phyloP scores from a whole-genome alignment of 2,329 filamentous ascomycete genomes.

The Neospermospora avenae region DNA sequence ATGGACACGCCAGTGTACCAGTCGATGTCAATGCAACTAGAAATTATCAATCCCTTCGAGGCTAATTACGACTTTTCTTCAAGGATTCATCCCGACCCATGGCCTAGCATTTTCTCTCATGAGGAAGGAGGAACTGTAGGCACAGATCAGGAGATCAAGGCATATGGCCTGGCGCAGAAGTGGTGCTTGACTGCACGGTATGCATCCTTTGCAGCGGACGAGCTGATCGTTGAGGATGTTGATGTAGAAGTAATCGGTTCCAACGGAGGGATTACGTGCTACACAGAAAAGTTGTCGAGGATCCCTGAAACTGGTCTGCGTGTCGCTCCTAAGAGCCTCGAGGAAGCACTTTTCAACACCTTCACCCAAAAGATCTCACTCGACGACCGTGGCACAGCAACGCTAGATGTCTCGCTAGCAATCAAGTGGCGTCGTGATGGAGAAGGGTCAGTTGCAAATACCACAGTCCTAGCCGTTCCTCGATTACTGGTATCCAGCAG shows the following conservation, averaged over 20 bases:
- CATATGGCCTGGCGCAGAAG: conserved; percentile 69
- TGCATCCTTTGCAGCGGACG: conserved; percentile 71
- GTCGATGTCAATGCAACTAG: conserved; percentile 63
- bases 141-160: conserved; percentile 35
- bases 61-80: conserved; percentile 86
- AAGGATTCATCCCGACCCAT: conserved; percentile 70
- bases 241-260: conserved; percentile 58
- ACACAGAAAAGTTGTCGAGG: conserved; percentile 39
- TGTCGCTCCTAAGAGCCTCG: conserved; percentile 64
- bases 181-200: conserved; percentile 75
- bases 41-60: conserved; percentile 81
- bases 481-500: conserved; percentile 75
- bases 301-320: conserved; percentile 41
- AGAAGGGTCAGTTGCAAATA: conserved; percentile 44
- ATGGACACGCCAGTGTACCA: conserved; percentile 78
- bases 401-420: conserved; percentile 70
- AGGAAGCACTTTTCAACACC: conserved; percentile 70
- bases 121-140: conserved; percentile 35
- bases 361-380: conserved; percentile 72
- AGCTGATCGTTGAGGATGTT: conserved; percentile 60
- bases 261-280: conserved; percentile 61
- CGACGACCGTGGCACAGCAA: conserved; percentile 75
- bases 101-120: conserved; percentile 81
- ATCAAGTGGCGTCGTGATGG: conserved; percentile 70
- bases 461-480: conserved; percentile 71